Base-by-base conservation (phyloP, 2,329 filamentous ascomycete genomes). In the Mollisia scopiformis region DNA sequence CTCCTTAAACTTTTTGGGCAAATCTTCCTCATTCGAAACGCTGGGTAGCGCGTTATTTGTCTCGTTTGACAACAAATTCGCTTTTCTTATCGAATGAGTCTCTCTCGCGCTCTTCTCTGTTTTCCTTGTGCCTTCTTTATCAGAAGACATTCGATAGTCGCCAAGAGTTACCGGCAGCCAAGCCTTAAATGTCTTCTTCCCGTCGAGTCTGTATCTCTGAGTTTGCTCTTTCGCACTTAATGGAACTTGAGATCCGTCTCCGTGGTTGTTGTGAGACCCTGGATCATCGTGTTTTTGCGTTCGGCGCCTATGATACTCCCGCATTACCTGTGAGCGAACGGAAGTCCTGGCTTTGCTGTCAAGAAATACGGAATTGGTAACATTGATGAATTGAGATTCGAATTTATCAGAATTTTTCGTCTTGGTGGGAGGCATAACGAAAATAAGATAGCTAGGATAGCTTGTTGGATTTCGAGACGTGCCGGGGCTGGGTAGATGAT, bases 241-340 rank as follows among this genome's bases (percentile, higher is more conserved):
- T 16, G 37, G 7, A 3, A 19, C 37, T n/a, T 6, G 7, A n/a
- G 41, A 41, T 16, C 25, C 30, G 3, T 6, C 14, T 16, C n/a
- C 28, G 27, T 43, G 16, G 13, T 16, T 11, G 5, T 14, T 23
- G 27, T 27, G 10, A 1, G 11, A 16, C 27, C 56, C 33, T n/a
- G n/a, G n/a, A n/a, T n/a, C n/a, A 19, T 46, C 27, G 35, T 46
- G 25, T 21, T 41, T 54, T 39, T 46, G 53, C 25, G 49, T 28
- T 21, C 60, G 51, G 16, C 53, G 21, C 19, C 56, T 25, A 39
- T 62, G 56, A 35, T 59, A 62, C 25, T 59, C 56, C 14, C 39
- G n/a, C 56, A 62, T 59, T 16, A 56, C 56, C 33, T 59, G 60
- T 2, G 39, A 46, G 23, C 59, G 43, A 47, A 62, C 55, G 11